Percentiles rank a stretch among this genome's conserved stretches.
phyloP scores from a whole-genome alignment of 2,329 filamentous ascomycete genomes.

The Dactylonectria estremocensis region DNA sequence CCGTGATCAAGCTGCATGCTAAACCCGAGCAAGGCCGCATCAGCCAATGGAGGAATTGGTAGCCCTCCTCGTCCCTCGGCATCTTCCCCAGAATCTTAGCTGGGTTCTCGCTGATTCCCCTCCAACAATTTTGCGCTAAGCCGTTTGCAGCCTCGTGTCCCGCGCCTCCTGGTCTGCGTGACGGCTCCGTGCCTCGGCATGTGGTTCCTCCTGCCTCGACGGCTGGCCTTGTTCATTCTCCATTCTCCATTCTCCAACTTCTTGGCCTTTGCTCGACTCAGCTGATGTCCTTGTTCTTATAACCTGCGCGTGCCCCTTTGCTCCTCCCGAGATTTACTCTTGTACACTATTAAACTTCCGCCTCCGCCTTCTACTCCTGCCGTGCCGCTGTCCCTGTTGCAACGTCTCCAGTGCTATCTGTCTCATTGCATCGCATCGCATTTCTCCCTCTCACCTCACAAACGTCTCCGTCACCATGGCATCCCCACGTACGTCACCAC shows the following conservation, averaged over 20 bases:
- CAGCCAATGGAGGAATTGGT: slow-evolving; percentile 24
- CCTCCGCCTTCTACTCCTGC: background rate
- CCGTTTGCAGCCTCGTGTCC: slow-evolving; percentile 27
- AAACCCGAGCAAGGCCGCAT: background rate
- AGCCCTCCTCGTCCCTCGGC: slow-evolving; percentile 44
- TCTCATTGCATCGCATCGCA: background rate
- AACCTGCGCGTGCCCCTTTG: slow-evolving; percentile 22
- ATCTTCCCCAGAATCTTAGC: slow-evolving; percentile 47
- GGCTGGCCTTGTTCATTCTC: slow-evolving; percentile 19
- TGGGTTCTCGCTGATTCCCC: background rate
- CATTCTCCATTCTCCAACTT: slow-evolving; percentile 31
- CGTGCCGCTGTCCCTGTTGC: background rate
- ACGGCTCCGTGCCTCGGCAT: slow-evolving; percentile 46
- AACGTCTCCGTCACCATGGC: slow-evolving; percentile 70
- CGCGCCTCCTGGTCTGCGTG: slow-evolving; percentile 26
- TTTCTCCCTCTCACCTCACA: slow-evolving; percentile 31
- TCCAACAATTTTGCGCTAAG: slow-evolving; percentile 27
- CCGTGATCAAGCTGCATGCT: background rate
- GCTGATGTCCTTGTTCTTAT: slow-evolving; percentile 44
- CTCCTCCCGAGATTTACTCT: slow-evolving; percentile 3
- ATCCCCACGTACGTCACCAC: slow-evolving; percentile 79
- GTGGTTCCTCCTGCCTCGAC: slow-evolving; percentile 31
- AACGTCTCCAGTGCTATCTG: background rate
- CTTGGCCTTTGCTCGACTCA: slow-evolving; percentile 29
- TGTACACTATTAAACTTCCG: background rate